phyloP scores from a whole-genome alignment of 306 rosid species.

The Dalbergia oliveri region DNA sequence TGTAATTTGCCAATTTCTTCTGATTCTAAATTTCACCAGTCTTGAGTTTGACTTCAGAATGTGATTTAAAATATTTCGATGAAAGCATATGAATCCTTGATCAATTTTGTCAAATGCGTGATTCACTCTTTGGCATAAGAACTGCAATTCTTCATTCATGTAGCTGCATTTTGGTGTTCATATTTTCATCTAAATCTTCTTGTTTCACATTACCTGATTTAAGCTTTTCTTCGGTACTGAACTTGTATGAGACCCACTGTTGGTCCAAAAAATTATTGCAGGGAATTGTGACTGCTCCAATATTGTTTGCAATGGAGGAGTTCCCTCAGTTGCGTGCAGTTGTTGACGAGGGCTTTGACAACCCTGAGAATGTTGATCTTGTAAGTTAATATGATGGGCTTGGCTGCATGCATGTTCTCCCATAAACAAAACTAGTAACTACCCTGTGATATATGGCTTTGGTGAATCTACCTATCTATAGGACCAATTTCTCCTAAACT shows the following conservation, averaged over 20 bases:
- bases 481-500: no score
- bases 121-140: not conserved
- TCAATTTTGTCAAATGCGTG: not conserved
- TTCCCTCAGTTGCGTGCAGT: conserved; percentile 77
- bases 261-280: conserved; percentile 50
- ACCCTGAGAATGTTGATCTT: conserved; percentile 62
- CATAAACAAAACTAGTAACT: conserved; percentile 13
- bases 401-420: conserved; percentile 31
- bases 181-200: not conserved
- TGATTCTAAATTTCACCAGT: conserved; percentile 23
- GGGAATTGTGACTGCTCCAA: conserved; percentile 96
- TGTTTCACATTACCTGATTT: not conserved
- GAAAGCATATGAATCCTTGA: conserved; percentile 1
- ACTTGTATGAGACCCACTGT: not conserved
- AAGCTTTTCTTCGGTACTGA: not conserved
- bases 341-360: not conserved
- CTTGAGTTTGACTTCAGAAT: not conserved
- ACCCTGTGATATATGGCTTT: not conserved
- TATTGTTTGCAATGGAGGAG: conserved; percentile 96
- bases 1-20: conserved; percentile 57
- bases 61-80: conserved; percentile 12
- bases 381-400: conserved; percentile 61
- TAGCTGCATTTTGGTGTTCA: not conserved
- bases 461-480: no score
- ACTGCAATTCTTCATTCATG: not conserved